Conservation (phyloP, 1,284 basidiomycete species). For the Fomes fomentarius region DNA sequence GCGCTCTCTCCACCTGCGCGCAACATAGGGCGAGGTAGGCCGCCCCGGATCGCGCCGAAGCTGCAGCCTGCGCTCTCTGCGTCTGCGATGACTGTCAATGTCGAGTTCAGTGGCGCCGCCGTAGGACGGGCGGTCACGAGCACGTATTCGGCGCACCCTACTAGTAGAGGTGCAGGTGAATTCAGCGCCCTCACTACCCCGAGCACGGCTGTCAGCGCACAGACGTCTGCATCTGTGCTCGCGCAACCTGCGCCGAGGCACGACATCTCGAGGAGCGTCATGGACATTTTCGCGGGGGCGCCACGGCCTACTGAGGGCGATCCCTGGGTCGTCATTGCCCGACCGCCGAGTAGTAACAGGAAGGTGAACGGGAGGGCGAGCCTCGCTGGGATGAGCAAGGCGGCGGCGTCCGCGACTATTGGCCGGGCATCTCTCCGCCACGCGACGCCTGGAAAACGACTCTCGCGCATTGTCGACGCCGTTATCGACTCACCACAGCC, state of each 20-base stretch:
- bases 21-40: constrained; percentile 27
- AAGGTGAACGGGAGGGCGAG: constrained; percentile 22
- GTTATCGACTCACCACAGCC: constrained; percentile 29
- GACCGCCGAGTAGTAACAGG: constrained; percentile 26
- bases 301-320: constrained; percentile 50
- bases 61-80: constrained; percentile 81
- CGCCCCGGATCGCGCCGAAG: constrained; percentile 65
- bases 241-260: constrained; percentile 16
- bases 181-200: constrained; percentile 19
- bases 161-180: constrained; percentile 23
- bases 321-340: constrained; percentile 70
- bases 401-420: constrained; percentile 26
- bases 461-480: constrained; percentile 33
- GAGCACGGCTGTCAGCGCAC: constrained; percentile 17
- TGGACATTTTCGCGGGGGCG: constrained; percentile 88
- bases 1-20: constrained; percentile 34
- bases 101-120: constrained; percentile 86
- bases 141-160: constrained; percentile 45
- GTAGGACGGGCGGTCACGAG: constrained; percentile 76
- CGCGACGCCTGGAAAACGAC: constrained; percentile 18
- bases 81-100: constrained; percentile 87
- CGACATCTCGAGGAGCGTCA: constrained; percentile 44
- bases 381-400: constrained; percentile 9
- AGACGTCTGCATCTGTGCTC: constrained; percentile 16
- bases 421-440: constrained; percentile 29